Base-by-base conservation (phyloP, 2,329 filamentous ascomycete species). In the Calonectria montana region DNA sequence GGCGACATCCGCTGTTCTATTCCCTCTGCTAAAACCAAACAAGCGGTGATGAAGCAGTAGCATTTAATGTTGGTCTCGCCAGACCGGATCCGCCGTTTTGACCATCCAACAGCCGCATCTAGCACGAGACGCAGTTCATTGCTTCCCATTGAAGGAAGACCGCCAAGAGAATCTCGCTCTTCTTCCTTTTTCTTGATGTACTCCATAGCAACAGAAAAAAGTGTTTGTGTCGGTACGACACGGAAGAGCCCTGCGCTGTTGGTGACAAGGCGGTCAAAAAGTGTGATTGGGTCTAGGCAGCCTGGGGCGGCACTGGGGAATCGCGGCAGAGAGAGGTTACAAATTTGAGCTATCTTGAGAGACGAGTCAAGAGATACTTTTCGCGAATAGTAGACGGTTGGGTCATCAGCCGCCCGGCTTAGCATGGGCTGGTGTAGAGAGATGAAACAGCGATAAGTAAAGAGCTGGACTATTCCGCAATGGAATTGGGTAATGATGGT, bases 341-440 rank as follows among this genome's bases (percentile, higher is more conserved):
- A 82, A 12, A 84, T 80, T 59, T 82, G 79, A 1, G 80, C 76
- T 9, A 84, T 75, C 67, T 83, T 84, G 59, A 85, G 76, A 0
- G 82, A 83, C 12, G 82, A 83, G 75, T 88, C 87, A 12, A 88
- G 81, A 48, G 83, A 84, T 62, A 88, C 84, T 70, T 89, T 88
- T 23, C 87, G 84, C 0, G 88, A 89, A 78, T 88, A 90, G 78
- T 88, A 88, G 72, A 86, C 89, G 1, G 83, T 82, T 0, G 87
- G 86, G 45, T 89, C 83, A 1, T 83, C 80, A 15, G 85, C 82
- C 0, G 88, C 86, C 16, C 83, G 81, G 7, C 80, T 78, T 29
- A 88, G 82, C 80, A 87, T 86, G 0, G 86, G 86, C 43, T 88
- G 87, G 73, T 92, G 90, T 0, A 92, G 84, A 0, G 86, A 84